Evolutionary conservation across 129 eudicot species (phyloP), one percentile per base, ranked within the genome.

Genomic region (Centrapalus pauciflorus): DNA sequence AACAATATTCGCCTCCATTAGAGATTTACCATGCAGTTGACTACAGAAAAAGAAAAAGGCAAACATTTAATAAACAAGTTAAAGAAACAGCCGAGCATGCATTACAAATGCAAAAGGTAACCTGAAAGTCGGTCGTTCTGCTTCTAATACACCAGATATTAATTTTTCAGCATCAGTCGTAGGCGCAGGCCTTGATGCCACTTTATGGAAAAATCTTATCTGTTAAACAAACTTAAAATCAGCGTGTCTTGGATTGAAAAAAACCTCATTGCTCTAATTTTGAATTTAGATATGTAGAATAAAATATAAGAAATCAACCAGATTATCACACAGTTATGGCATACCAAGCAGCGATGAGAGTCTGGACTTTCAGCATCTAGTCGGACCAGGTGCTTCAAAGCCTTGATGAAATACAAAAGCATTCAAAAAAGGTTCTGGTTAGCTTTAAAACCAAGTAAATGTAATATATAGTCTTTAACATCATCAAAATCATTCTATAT

Each of bases 41-140:
- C 98, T 92, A 40, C 45, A 75, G n/a, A 61, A 72, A 29, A 14
- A 14, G 23, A 49, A 64, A 23, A 32, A 49, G 37, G 25, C 13
- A n/a, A 72, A 60, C 50, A 17, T 0, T 32, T 26, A 66, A 66
- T 25, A 56, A 67, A 40, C 17, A 2, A 46, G 17, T 20, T 21
- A 0, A 2, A 57, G 24, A 48, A 58, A 75, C 8, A 33, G 24
- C 40, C 3, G 17, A 58, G 20, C 23, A 17, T 66, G 37, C 50
- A 33, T 50, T 41, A 12, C 1, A 65, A 19, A 40, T 17, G 60
- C 28, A 30, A 61, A 59, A 49, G 52, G 16, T 41, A 41, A 89
- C 99, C 99, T 93, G 72, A 93, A 77, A 70, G 81, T 70, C 13
- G 85, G 84, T 13, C 88, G 83, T 77, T 93, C 99, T 50, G 95